Conservation (phyloP, 495 filamentous ascomycete genomes). For the Penicillium parvum region DNA sequence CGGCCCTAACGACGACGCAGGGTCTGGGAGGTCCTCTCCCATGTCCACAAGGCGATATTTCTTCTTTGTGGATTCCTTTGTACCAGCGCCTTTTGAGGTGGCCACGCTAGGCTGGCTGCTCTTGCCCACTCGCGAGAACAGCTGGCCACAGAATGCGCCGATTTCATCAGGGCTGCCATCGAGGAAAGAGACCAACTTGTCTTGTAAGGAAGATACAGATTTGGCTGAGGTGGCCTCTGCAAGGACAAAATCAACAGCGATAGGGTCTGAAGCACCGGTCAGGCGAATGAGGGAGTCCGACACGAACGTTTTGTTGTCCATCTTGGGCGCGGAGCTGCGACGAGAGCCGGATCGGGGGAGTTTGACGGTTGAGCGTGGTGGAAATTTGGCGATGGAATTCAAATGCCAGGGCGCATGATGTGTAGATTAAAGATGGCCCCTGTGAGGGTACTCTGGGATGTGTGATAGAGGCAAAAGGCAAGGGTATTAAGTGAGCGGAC, state of each 20-base stretch:
- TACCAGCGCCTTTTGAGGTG: conserved; percentile 3
- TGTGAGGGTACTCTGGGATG: too few relatives aligned
- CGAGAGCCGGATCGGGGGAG: background rate
- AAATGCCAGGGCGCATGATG: conserved; percentile 4
- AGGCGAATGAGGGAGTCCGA: conserved; percentile 47
- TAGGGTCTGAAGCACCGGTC: conserved; percentile 56
- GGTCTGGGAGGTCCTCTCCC: conserved; percentile 59
- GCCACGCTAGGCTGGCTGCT: conserved; percentile 12
- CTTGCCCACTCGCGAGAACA: conserved; percentile 45
- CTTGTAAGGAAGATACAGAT: conserved; percentile 48
- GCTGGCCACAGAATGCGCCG: conserved; percentile 48
- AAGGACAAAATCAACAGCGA: conserved; percentile 58
- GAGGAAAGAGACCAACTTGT: conserved; percentile 51
- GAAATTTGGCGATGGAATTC: background rate
- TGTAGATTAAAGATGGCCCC: background rate
- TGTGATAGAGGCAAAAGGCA: too few relatives aligned
- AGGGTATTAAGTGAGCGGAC: too few relatives aligned
- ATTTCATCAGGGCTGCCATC: conserved; percentile 49
- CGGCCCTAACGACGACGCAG: conserved; percentile 40
- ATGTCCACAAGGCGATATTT: conserved; percentile 80
- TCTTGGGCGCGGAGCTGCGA: conserved; percentile 12
- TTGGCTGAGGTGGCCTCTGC: conserved; percentile 54
- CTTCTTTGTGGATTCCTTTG: conserved; percentile 45
- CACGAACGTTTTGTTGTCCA: conserved; percentile 45
- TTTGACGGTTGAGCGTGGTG: too few relatives aligned